A percentile compares a stretch with the other conserved stretches of the same genome.
Conservation (phyloP, 2,329 filamentous ascomycete genomes). For the Sclerotinia trifoliorum region DNA sequence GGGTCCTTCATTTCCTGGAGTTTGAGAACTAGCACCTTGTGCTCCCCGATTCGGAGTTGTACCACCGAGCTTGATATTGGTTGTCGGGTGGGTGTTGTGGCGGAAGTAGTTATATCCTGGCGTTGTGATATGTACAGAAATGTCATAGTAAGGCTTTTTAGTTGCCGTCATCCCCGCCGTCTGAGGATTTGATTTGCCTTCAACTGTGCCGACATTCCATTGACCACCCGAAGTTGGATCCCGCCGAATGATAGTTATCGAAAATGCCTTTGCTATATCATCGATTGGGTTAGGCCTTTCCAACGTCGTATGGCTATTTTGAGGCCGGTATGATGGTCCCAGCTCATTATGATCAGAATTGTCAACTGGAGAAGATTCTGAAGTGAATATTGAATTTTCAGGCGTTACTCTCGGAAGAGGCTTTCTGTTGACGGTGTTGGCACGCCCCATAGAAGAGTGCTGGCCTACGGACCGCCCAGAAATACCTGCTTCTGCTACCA, state of each 20-base stretch:
- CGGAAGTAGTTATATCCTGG: slow-evolving; percentile 40
- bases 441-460: slow-evolving; percentile 15
- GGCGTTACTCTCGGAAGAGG: slow-evolving; percentile 28
- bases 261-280: slow-evolving; percentile 29
- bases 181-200: slow-evolving; percentile 34
- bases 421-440: slow-evolving; percentile 25
- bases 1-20: slow-evolving; percentile 15
- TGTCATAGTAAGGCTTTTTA: slow-evolving; percentile 43
- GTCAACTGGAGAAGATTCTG: background rate
- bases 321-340: slow-evolving; percentile 5
- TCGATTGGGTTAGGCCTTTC: slow-evolving; percentile 18
- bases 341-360: background rate
- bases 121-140: slow-evolving; percentile 38
- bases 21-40: slow-evolving; percentile 1
- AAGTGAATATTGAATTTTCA: background rate
- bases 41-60: background rate
- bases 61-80: slow-evolving; percentile 19
- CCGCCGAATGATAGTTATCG: slow-evolving; percentile 63
- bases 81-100: slow-evolving; percentile 18
- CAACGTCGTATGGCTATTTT: slow-evolving; percentile 19
- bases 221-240: slow-evolving; percentile 67
- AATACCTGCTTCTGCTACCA: slow-evolving; percentile 27
- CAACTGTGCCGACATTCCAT: slow-evolving; percentile 72
- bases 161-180: slow-evolving; percentile 29
- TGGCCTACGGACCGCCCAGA: slow-evolving; percentile 29